These are phyloP conservation scores for Copromyces sp. DNA, from an alignment of 495 filamentous ascomycete genomes.

Conservation along the genomic window DNA sequence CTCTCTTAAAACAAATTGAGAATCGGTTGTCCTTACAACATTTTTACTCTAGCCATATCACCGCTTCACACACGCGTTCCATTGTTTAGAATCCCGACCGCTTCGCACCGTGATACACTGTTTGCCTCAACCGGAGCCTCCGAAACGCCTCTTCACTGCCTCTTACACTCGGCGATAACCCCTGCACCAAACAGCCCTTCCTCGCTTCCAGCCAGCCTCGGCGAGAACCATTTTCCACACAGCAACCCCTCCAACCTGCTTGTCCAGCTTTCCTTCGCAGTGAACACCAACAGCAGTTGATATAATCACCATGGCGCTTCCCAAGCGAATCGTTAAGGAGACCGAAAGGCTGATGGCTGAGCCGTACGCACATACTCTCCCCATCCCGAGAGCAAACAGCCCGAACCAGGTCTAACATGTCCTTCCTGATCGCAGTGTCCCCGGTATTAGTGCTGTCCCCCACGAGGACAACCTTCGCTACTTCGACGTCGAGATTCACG, in stretches of 20 bases:
- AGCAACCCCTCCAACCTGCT: neutral
- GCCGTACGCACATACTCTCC: slow-evolving; percentile 52
- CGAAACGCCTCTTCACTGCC: neutral
- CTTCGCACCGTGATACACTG: neutral
- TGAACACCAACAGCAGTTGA: neutral
- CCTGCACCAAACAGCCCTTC: neutral
- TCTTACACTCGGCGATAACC: neutral
- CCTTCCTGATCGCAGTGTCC: slow-evolving; percentile 50
- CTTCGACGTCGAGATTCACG: slow-evolving; percentile 94
- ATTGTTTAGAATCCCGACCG: neutral
- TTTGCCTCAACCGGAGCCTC: neutral
- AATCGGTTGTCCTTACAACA: neutral
- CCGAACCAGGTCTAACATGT: slow-evolving; percentile 11
- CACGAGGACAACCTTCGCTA: slow-evolving; percentile 97
- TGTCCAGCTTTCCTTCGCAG: neutral
- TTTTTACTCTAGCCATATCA: neutral
- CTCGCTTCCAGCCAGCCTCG: neutral
- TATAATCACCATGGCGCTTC: slow-evolving; percentile 52
- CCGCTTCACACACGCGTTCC: neutral
- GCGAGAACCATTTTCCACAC: neutral
- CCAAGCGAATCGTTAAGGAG: slow-evolving; percentile 97
- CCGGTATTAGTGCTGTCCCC: slow-evolving; percentile 93
- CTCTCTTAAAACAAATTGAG: neutral
- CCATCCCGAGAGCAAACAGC: neutral
- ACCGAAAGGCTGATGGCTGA: slow-evolving; percentile 95